Percentiles rank a stretch among this genome's conserved stretches.
Evolutionary conservation across 2,329 filamentous ascomycete genomes (phyloP).

Genomic region (Xylariaceae sp.): DNA sequence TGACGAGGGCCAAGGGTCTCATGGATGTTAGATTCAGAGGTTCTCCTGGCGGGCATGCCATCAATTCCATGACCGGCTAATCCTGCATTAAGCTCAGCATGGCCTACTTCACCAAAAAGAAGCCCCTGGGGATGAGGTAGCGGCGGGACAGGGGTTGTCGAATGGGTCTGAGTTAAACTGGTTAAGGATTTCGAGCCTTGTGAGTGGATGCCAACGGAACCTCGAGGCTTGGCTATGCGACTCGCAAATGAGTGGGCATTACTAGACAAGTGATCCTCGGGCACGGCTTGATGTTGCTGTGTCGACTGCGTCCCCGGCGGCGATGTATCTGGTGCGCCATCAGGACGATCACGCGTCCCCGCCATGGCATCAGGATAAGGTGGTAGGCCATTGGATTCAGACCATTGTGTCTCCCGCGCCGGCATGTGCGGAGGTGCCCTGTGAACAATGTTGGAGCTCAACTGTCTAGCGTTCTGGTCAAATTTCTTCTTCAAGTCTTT

Average conservation of each 20-base stretch:
- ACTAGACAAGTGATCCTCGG: constrained; percentile 49
- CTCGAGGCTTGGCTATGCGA: constrained; percentile 52
- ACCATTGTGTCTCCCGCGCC: constrained; percentile 13
- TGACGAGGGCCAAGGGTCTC: constrained; percentile 46
- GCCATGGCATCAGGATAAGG: constrained; percentile 43
- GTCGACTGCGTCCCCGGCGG: constrained; percentile 33
- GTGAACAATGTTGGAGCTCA: constrained; percentile 31
- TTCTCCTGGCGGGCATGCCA: constrained; percentile 51
- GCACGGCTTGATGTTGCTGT: constrained; percentile 45
- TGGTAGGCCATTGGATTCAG: constrained; percentile 35
- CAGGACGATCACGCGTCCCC: constrained; percentile 36
- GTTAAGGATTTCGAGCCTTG: constrained; percentile 43
- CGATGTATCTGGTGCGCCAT: constrained; percentile 25
- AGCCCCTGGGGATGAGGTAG: constrained; percentile 45
- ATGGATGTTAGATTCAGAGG: constrained; percentile 67
- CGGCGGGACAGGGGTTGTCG: constrained; percentile 28
- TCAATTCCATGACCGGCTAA: constrained; percentile 60
- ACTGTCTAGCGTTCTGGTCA: constrained; percentile 53
- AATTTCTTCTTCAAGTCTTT: constrained; percentile 77
- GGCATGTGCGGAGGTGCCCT: constrained; percentile 28
- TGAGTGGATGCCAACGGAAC: constrained; percentile 33
- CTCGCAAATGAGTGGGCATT: constrained; percentile 58
- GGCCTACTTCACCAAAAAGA: constrained; percentile 70
- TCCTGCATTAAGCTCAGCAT: constrained; percentile 51
- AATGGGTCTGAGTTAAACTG: constrained; percentile 36